Conservation (phyloP, 1,139 yeast species). For the Hyphopichia burtonii region DNA sequence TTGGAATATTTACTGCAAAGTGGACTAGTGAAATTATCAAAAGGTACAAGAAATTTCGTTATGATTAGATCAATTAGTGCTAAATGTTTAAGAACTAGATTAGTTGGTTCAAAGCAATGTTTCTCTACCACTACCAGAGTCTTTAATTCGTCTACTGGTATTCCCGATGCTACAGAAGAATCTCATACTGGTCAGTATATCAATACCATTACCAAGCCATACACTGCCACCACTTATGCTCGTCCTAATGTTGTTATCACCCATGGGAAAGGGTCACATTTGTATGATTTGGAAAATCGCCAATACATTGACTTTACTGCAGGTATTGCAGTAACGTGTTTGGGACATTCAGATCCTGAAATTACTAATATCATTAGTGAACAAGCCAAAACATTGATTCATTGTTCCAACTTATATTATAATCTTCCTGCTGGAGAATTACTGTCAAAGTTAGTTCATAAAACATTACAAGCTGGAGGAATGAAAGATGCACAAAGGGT, state of each 20-base stretch:
- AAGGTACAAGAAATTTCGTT: too few relatives aligned
- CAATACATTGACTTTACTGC: slow-evolving; percentile 88
- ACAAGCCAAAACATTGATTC: slow-evolving; percentile 74
- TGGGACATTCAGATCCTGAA: slow-evolving; percentile 82
- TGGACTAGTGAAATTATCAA: too few relatives aligned
- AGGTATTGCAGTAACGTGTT: slow-evolving; percentile 94
- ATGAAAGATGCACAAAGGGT: slow-evolving; percentile 79
- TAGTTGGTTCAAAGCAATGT: background rate
- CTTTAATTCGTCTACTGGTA: background rate
- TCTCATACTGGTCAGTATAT: slow-evolving; percentile 32
- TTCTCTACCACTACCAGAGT: background rate
- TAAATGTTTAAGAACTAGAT: background rate
- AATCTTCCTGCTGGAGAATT: slow-evolving; percentile 83
- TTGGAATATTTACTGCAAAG: too few relatives aligned
- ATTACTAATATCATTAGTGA: slow-evolving; percentile 67
- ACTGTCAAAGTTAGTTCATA: slow-evolving; percentile 65
- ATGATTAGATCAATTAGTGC: slow-evolving; percentile 2
- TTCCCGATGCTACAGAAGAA: slow-evolving; percentile 15
- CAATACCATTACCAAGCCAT: slow-evolving; percentile 46
- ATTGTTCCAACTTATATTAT: slow-evolving; percentile 82
- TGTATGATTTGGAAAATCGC: slow-evolving; percentile 76
- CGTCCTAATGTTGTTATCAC: slow-evolving; percentile 72
- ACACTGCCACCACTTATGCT: slow-evolving; percentile 77
- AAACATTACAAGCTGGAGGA: slow-evolving; percentile 71
- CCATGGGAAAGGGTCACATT: slow-evolving; percentile 69